Evolutionary conservation across 306 rosid species (phyloP), one percentile per base, ranked within the genome.

Genomic region (Senna siamea): DNA sequence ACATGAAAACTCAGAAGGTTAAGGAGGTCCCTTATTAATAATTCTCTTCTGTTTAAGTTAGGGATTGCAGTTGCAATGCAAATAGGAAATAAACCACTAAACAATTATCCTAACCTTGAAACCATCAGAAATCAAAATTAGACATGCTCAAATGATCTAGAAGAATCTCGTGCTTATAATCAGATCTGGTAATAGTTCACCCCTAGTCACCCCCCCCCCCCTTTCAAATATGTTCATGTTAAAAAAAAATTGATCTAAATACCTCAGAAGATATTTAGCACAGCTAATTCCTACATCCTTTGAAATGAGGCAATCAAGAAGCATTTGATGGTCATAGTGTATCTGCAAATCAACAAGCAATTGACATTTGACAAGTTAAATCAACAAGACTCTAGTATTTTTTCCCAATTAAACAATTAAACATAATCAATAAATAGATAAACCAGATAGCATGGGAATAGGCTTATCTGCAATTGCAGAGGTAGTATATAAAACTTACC

Each of bases 271-370:
- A 87, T 93, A 91, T 77, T 93, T 93, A 73, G 85, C 93, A 76
- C 96, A 93, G 74, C 82, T 85, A 61, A 81, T 85, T 84, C 98
- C 97, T 9, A 90, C 82, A 85, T 93, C 92, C 78, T 89, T 93
- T 3, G 97, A 89, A 72, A 93, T 89, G 79, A 91, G 98, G 79
- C 91, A 93, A 79, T 91, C 97, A 77, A 93, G 88, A 75, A 93
- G 94, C 84, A 93, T 90, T 76, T 86, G 91, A 70, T 91, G 98
- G 75, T 93, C 98, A 79, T 93, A 93, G 82, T 83, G 91, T 85
- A 93, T 86, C 98, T 93, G 94, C 83, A 81, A 75, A 79, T 53
- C 55, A 41, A 38, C 57, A 55, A 76, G 69, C 72, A 58, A 80
- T 48, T 11, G 17, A 66, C 72, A 58, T 78, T 48, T 11, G 17